A percentile compares a stretch with the other conserved stretches of the same genome.
Evolutionary conservation across 2,329 filamentous ascomycete species (phyloP).

Genomic region (Penicillium palitans): DNA sequence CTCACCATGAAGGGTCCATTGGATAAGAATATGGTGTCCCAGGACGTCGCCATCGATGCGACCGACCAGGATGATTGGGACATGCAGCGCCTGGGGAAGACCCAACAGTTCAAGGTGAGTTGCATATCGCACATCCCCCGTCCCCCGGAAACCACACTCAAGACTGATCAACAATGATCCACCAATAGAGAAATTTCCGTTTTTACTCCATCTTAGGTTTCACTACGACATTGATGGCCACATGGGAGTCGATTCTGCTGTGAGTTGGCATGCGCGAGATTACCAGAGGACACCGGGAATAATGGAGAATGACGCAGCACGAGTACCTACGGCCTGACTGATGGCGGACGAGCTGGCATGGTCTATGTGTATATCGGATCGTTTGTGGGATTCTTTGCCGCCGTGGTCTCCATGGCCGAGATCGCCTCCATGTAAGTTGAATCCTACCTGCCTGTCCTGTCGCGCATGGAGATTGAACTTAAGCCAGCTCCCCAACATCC

Average conservation of each 20-base stretch:
- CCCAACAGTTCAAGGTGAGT: conserved; percentile 48
- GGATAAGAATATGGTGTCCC: conserved; percentile 20
- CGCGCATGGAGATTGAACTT: conserved; percentile 2
- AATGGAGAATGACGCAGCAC: conserved; percentile 18
- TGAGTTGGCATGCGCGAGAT: conserved; percentile 21
- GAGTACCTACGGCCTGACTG: conserved; percentile 31
- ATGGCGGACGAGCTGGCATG: conserved; percentile 40
- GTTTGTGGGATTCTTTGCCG: conserved; percentile 40
- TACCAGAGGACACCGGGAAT: background rate
- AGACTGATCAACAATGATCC: conserved; percentile 20
- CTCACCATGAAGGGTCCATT: background rate
- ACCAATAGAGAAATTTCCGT: conserved; percentile 40
- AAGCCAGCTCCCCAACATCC: conserved; percentile 37
- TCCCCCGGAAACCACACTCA: background rate
- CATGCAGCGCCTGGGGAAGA: conserved; percentile 54
- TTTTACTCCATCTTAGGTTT: conserved; percentile 44
- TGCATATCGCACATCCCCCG: background rate
- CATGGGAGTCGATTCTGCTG: conserved; percentile 44
- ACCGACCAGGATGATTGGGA: conserved; percentile 33
- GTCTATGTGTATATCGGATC: conserved; percentile 41
- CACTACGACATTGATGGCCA: conserved; percentile 43
- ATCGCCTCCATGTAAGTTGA: conserved; percentile 40
- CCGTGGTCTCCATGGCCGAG: conserved; percentile 44
- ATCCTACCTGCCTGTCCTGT: background rate
- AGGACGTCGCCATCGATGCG: conserved; percentile 19